Evolutionary conservation across 2,329 filamentous ascomycete genomes (phyloP).

Genomic region (Botrytis fabae): DNA sequence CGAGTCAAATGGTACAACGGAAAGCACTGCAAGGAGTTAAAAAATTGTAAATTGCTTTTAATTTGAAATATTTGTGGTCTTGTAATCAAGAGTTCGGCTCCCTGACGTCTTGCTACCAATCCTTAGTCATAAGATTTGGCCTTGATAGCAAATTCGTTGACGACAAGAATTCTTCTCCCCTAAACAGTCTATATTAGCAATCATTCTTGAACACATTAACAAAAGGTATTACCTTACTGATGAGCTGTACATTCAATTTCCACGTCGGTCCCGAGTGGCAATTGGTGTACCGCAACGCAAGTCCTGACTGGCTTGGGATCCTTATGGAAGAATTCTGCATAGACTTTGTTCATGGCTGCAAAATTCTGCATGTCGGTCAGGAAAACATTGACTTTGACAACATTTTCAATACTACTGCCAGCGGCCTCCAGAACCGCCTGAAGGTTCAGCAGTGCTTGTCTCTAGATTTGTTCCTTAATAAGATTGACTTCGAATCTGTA

Average conservation of each 20-base stretch:
- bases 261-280: slow-evolving; percentile 52
- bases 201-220: background rate
- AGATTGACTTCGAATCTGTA: background rate
- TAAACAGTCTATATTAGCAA: background rate
- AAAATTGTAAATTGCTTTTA: background rate
- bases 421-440: slow-evolving; percentile 59
- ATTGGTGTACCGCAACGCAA: slow-evolving; percentile 53
- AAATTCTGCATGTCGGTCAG: slow-evolving; percentile 66
- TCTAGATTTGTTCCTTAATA: slow-evolving; percentile 37
- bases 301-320: slow-evolving; percentile 51
- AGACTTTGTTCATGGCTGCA: slow-evolving; percentile 57
- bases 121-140: slow-evolving; percentile 7
- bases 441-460: slow-evolving; percentile 60
- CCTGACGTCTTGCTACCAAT: slow-evolving; percentile 15
- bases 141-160: background rate
- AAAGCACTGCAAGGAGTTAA: slow-evolving; percentile 2
- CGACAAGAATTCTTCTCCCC: background rate
- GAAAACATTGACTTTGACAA: slow-evolving; percentile 68
- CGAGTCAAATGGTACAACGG: background rate
- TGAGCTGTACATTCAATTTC: slow-evolving; percentile 55
- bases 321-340: slow-evolving; percentile 50
- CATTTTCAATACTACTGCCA: slow-evolving; percentile 58
- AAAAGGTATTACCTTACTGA: slow-evolving; percentile 34
- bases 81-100: background rate
- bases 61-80: background rate